These are phyloP conservation scores for Umbelopsis ramanniana DNA, from an alignment of 192 early-diverging fungal genomes.

Conservation along the genomic window DNA sequence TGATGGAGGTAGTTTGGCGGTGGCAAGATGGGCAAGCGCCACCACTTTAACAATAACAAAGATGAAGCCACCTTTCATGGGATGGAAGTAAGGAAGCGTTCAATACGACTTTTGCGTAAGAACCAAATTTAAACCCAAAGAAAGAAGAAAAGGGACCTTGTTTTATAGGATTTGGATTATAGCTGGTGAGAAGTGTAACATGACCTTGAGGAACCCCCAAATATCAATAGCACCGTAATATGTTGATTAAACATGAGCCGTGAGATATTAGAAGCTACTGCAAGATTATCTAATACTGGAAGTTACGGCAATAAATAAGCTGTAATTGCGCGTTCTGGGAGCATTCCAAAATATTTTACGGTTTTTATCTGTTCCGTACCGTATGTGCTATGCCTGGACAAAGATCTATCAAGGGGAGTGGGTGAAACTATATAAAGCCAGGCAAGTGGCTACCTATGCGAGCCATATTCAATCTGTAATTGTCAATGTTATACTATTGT, in stretches of 20 bases:
- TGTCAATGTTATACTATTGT: no score
- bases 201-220: not conserved
- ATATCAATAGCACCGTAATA: no score
- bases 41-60: not conserved
- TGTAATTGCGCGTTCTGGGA: no score
- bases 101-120: not conserved
- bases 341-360: no score
- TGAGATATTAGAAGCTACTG: not conserved
- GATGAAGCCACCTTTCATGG: not conserved
- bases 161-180: not conserved
- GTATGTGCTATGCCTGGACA: no score
- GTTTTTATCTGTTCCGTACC: no score
- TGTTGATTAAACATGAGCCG: not conserved
- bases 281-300: constrained; percentile 2
- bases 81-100: not conserved
- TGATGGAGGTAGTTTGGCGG: not conserved
- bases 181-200: constrained; percentile 2
- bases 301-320: no score
- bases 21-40: not conserved
- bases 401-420: no score
- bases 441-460: no score
- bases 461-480: no score
- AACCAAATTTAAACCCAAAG: not conserved
- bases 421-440: no score
- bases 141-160: not conserved